Percentiles rank a stretch among this genome's conserved stretches.
phyloP scores from a whole-genome alignment of 2,329 filamentous ascomycete genomes.

The Botryotinia narcissicola region DNA sequence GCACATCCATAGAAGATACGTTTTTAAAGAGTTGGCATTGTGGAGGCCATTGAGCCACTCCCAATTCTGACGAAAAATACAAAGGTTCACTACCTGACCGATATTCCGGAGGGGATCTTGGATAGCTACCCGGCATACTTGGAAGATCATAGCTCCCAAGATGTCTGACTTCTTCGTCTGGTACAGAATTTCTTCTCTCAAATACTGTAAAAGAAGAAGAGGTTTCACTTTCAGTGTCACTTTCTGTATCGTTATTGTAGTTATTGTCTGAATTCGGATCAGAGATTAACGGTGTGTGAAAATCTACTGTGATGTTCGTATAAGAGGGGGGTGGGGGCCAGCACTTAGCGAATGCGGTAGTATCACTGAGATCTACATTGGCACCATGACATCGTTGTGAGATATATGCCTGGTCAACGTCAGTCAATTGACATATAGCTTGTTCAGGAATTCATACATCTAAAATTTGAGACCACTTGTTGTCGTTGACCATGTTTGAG shows the following conservation, averaged over 20 bases:
- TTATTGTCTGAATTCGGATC: not conserved
- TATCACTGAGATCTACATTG: not conserved
- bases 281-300: not conserved
- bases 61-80: not conserved
- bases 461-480: not conserved
- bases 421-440: not conserved
- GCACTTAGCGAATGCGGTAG: not conserved
- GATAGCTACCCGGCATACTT: not conserved
- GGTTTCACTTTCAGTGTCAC: not conserved
- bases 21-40: not conserved
- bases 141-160: not conserved
- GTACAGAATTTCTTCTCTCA: not conserved
- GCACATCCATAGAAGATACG: not conserved
- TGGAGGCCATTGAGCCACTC: not conserved
- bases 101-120: not conserved
- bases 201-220: not conserved
- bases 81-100: not conserved
- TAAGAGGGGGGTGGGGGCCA: not conserved
- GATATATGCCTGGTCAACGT: not conserved
- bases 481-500: not conserved
- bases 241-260: not conserved
- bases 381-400: not conserved
- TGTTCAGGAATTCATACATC: not conserved
- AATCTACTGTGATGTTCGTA: not conserved
- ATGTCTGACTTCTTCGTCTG: not conserved